A percentile compares a stretch with the other conserved stretches of the same genome.
Evolutionary conservation across 108 stramenopile species (phyloP).

Genomic region (Fragilariopsis cylindrus): DNA sequence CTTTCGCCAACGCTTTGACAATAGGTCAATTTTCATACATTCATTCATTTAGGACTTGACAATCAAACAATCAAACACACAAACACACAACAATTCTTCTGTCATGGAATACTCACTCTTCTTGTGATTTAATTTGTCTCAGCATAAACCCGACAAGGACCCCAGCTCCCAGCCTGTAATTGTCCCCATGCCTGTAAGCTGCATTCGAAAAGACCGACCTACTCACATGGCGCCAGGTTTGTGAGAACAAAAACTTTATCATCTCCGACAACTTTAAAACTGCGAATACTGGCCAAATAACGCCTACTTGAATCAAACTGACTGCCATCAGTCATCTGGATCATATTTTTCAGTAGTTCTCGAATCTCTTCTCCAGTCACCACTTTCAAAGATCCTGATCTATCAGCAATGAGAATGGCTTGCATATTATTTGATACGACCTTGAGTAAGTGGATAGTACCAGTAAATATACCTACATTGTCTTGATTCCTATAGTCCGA

Average conservation of each 20-base stretch:
- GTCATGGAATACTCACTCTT: too few relatives aligned
- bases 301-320: not conserved
- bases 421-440: not conserved
- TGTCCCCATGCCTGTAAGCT: too few relatives aligned
- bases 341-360: not conserved
- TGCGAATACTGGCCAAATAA: slow-evolving; percentile 7
- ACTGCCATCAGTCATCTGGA: not conserved
- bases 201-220: too few relatives aligned
- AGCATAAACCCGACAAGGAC: too few relatives aligned
- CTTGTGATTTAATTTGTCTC: too few relatives aligned
- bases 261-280: not conserved
- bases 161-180: too few relatives aligned
- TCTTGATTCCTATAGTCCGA: not conserved
- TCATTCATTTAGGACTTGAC: too few relatives aligned
- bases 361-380: not conserved
- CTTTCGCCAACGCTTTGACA: slow-evolving; percentile 26
- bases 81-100: too few relatives aligned
- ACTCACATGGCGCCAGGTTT: not conserved
- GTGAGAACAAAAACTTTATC: slow-evolving; percentile 4
- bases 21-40: too few relatives aligned
- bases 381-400: not conserved
- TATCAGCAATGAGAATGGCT: not conserved
- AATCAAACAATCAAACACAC: too few relatives aligned
- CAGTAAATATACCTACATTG: not conserved
- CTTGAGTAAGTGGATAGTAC: not conserved